Base-by-base conservation (phyloP, 495 filamentous ascomycete genomes). In the Annulohypoxylon stygium region DNA sequence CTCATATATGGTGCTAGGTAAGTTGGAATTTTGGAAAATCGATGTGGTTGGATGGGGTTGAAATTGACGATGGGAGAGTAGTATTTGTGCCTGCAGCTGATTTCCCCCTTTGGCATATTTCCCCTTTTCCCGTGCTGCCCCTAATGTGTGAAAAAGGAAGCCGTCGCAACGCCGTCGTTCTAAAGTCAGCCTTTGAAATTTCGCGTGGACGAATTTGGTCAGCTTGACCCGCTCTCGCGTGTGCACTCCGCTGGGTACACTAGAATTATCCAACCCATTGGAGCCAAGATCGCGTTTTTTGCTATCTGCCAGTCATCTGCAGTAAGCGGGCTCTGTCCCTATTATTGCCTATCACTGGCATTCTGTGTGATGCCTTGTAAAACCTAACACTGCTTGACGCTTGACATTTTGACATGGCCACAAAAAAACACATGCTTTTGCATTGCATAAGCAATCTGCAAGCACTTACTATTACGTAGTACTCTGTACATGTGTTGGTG, bases 11-110 rank as follows among this genome's bases (percentile, higher is more conserved):
- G 26, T 65, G n/a, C 45, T 45, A 54, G 54, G 26, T 41, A 65
- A 66, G 58, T 34, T 59, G 39, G 51, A 63, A 30, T 48, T n/a
- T 12, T 47, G 48, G 51, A 63, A 20, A 57, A 20, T 3, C 36
- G 69, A n/a, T 62, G 50, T 74, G 67, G 71, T 74, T 70, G 67
- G 63, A 59, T 26, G 18, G 20, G 63, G 51, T 64, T 48, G 67
- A 70, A 67, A 70, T 67, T 67, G 55, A 69, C 55, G 61, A 69
- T 62, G 48, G 55, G 47, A 51, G 65, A 3, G 55, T 74, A 30
- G 47, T 45, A 74, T 69, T 67, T 57, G 61, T 65, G 47, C 65
- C 70, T 69, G 66, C 55, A 74, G 66, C 57, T 66, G 65, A 60
- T 25, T 67, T 74, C 26, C 63, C 63, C 58, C 59, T 70, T 70